These are phyloP conservation scores for Sporobolomyces pararoseus DNA, from an alignment of 768 basidiomycete genomes.

Conservation along the genomic window DNA sequence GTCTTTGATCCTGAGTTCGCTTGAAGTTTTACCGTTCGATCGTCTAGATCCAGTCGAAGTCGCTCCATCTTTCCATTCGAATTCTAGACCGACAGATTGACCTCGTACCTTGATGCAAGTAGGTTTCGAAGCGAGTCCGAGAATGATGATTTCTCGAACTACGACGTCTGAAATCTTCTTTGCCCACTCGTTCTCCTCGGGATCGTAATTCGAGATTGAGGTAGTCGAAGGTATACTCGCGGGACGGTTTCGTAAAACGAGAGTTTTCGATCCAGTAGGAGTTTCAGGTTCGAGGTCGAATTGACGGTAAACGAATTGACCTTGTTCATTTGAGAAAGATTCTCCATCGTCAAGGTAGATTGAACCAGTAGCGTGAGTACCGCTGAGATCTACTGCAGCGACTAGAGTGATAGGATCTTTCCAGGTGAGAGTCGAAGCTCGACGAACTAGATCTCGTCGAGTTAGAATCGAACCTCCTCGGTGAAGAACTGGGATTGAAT, in stretches of 20 bases:
- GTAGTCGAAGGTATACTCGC: conserved; percentile 53
- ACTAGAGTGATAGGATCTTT: conserved; percentile 87
- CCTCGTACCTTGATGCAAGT: conserved; percentile 56
- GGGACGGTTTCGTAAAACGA: conserved; percentile 54
- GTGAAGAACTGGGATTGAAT: conserved; percentile 76
- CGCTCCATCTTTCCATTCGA: conserved; percentile 64
- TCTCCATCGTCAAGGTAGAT: conserved; percentile 95
- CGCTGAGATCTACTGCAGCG: conserved; percentile 60
- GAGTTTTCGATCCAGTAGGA: conserved; percentile 51
- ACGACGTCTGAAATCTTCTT: conserved; percentile 63
- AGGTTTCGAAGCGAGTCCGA: conserved; percentile 68
- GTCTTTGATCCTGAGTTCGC: conserved; percentile 62
- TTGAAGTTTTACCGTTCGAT: conserved; percentile 52
- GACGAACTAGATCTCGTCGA: conserved; percentile 78
- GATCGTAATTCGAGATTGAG: conserved; percentile 52
- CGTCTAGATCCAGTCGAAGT: conserved; percentile 51
- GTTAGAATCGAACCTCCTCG: conserved; percentile 87
- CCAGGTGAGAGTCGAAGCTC: conserved; percentile 82
- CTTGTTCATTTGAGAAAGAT: conserved; percentile 67
- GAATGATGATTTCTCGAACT: conserved; percentile 74
- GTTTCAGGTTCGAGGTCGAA: conserved; percentile 59
- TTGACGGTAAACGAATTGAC: conserved; percentile 77
- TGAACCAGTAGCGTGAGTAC: conserved; percentile 69
- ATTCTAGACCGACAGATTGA: conserved; percentile 58
- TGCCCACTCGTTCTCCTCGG: conserved; percentile 63